Base-by-base conservation (phyloP, 306 rosid genomes). In the Castanea mollissima region DNA sequence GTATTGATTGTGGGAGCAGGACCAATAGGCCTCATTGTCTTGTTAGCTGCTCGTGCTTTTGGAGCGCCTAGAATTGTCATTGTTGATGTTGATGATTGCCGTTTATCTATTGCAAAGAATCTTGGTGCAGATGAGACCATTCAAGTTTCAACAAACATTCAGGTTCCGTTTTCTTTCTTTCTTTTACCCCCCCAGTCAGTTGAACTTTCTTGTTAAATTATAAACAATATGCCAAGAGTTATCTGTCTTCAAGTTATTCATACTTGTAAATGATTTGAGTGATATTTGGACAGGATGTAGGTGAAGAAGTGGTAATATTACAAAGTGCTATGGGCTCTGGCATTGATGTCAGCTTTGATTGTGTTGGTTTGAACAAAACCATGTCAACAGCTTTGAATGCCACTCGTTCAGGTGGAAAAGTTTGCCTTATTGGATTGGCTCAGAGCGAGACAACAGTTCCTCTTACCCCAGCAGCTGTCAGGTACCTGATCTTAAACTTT, bases 1-100 rank as follows among this genome's bases (percentile, higher is more conserved):
- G 76, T 83, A 3, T 55, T 83, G 80, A 70, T 87, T 72, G 60
- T 81, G 62, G 90, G 87, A 76, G 85, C 90, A 20, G 87, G 90
- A 72, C 77, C 90, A 1, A 86, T 86, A 34, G 90, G 90, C 57
- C 90, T 86, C 41, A 67, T 83, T 31, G 75, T 80, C 16, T 38
- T 82, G 5, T 55, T 86, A 25, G 85, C 80, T 52, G 84, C 90
- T 60, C 87, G 90, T 38, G 90, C 85, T 6, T 86, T 83, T 44
- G 82, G 82, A 29, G 83, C 86, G 5, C 83, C 87, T 14, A 83
- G 83, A 75, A 78, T 83, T 5, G 67, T 87, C 80, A 76, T 83
- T 5, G 85, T 55, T 27, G 90, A 87, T 69, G 80, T 87, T 6
- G 85, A 87, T 67, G 77, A 78, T 23, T 35, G 69, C 54, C 84